Percentiles rank a stretch among this genome's conserved stretches.
These are phyloP conservation scores for Colletotrichum camelliae DNA, from an alignment of 2,329 filamentous ascomycete species.

Conservation along the genomic window DNA sequence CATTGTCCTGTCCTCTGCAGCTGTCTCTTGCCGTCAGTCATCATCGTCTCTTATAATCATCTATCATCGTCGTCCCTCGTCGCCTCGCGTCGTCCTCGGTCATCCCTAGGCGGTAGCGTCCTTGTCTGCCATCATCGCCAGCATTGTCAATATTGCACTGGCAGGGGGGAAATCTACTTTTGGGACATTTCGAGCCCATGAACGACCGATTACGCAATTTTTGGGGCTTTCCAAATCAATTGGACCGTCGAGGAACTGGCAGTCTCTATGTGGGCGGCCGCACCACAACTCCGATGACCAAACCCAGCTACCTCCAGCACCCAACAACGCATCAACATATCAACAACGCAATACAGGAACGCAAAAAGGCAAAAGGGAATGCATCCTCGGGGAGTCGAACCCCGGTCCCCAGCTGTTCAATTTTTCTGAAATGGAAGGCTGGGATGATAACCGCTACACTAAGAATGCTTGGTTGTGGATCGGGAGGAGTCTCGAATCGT, in stretches of 20 bases:
- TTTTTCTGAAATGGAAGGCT: background rate
- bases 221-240: background rate
- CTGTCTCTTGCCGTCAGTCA: background rate
- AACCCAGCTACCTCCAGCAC: background rate
- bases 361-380: background rate
- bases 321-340: background rate
- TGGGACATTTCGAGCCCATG: no score
- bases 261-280: background rate
- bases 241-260: background rate
- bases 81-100: background rate
- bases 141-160: background rate
- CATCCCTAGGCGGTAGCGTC: background rate
- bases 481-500: background rate
- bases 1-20: background rate
- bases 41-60: background rate
- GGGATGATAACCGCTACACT: slow-evolving; percentile 21
- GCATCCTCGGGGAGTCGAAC: slow-evolving; percentile 16
- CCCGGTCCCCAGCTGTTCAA: slow-evolving; percentile 6
- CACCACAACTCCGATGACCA: background rate
- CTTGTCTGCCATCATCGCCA: background rate
- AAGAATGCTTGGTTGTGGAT: background rate
- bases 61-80: background rate
- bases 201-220: no score
- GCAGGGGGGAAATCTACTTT: background rate
- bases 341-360: background rate